Evolutionary conservation across 176 grass and related monocot genomes (phyloP), one percentile per base, ranked within the genome.

Genomic region (Avena insularis): DNA sequence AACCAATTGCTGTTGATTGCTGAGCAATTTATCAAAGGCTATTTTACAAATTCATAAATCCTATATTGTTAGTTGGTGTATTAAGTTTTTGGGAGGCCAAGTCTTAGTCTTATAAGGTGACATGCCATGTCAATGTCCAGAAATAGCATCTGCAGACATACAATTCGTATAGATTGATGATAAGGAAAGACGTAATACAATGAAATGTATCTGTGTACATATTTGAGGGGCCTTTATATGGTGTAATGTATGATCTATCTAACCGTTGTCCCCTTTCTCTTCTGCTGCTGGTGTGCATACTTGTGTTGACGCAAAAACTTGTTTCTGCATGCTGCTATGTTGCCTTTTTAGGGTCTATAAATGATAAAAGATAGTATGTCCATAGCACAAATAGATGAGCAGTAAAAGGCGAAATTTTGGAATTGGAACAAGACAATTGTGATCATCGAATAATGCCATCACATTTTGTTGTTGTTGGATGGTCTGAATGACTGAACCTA

Each of bases 241-340:
- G 19, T 36, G 48, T 10, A 23, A 62, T 33, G 6, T 23, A 36
- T 68, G 31, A 6, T 54, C 20, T 86, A 78, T 54, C 8, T 78
- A 14, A 10, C 11, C 20, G 19, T 51, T 29, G 6, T 31, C 1
- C 3, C 9, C 2, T 55, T 45, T 29, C 20, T 73, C 25, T 14
- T 71, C 50, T 23, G 29, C 43, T 55, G 3, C 12, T 14, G 0
- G 1, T 35, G 64, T 79, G 25, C 74, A 79, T 88, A 55, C 25
- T 62, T 88, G 62, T 61, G 51, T 55, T 71, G 9, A 54, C 75
- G 29, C 74, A 10, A n/a, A 78, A 9, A 57, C n/a, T 59, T 86
- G 35, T 46, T 47, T 31, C 29, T 19, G 17, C 61, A 23, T 59
- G 2, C 15, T 58, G 48, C 3, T 58, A 68, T 77, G 48, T 8